Conservation (phyloP, 176 grass and related monocot species). For the Musa troglodytarum region DNA sequence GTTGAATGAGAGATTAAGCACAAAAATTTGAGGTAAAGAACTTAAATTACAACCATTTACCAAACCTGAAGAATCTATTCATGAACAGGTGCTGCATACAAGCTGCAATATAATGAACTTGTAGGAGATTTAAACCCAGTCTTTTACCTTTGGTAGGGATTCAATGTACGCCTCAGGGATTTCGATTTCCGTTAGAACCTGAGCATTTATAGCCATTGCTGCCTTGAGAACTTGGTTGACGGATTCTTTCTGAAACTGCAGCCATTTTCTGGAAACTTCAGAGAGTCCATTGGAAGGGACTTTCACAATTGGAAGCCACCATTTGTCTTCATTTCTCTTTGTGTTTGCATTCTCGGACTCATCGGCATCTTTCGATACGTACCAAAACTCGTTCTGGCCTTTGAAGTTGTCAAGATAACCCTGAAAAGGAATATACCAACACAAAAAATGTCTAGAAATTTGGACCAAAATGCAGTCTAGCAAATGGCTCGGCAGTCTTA, state of each 20-base stretch:
- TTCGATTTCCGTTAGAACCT: conserved; percentile 12
- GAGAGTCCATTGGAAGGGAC: conserved; percentile 5
- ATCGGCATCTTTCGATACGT: not conserved
- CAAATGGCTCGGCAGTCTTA: not conserved
- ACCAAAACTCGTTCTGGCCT: not conserved
- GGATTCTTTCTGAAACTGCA: conserved; percentile 1
- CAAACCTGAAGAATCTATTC: too few relatives aligned
- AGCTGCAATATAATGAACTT: not conserved
- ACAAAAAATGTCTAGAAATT: too few relatives aligned
- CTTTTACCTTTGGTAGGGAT: conserved; percentile 4
- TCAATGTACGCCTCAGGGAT: conserved; percentile 12
- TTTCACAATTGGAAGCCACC: conserved; percentile 11
- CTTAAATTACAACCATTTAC: too few relatives aligned
- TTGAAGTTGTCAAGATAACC: conserved; percentile 6
- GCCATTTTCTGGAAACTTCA: conserved; percentile 1
- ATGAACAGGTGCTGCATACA: too few relatives aligned
- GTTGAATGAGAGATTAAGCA: too few relatives aligned
- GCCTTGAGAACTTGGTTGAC: conserved; percentile 11
- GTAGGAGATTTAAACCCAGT: not conserved
- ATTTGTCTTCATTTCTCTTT: conserved; percentile 10
- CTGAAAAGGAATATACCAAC: not conserved
- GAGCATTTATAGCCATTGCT: conserved; percentile 16
- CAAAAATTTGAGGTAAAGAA: too few relatives aligned
- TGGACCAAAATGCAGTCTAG: too few relatives aligned
- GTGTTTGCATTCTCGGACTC: not conserved